A percentile compares a stretch with the other conserved stretches of the same genome.
phyloP scores from a whole-genome alignment of 805 yeast species.

The Starmerella bombicola region DNA sequence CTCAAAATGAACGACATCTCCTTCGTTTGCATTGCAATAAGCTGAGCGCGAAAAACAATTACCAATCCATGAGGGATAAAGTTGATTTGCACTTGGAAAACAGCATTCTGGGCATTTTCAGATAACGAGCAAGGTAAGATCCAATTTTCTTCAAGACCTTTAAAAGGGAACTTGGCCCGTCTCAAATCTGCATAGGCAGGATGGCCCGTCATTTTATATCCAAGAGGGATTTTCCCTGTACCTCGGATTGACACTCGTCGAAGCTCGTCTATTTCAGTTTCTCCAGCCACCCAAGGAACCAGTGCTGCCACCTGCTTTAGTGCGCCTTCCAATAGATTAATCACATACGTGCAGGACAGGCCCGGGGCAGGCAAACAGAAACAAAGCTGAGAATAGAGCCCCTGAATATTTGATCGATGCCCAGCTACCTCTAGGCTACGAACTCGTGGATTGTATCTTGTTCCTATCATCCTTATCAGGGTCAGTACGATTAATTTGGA shows the following conservation, averaged over 20 bases:
- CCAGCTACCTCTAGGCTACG: too few relatives aligned
- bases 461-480: too few relatives aligned
- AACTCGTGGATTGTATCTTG: too few relatives aligned
- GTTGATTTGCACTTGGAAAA: background rate
- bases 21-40: background rate
- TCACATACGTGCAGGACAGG: background rate
- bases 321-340: background rate
- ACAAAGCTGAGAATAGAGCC: background rate
- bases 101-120: background rate
- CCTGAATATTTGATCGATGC: background rate
- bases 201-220: background rate
- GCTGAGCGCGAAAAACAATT: background rate
- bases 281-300: background rate
- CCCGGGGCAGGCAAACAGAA: background rate
- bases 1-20: background rate
- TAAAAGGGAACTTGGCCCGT: background rate
- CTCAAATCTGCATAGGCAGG: background rate
- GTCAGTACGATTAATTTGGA: too few relatives aligned
- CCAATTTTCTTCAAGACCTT: background rate
- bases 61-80: background rate
- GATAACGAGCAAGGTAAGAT: background rate
- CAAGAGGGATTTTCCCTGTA: background rate
- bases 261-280: background rate
- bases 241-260: background rate
- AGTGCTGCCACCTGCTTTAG: background rate